A percentile compares a stretch with the other conserved stretches of the same genome.
Evolutionary conservation across 2,329 filamentous ascomycete species (phyloP).

Genomic region (Trichothecium sympodiale): DNA sequence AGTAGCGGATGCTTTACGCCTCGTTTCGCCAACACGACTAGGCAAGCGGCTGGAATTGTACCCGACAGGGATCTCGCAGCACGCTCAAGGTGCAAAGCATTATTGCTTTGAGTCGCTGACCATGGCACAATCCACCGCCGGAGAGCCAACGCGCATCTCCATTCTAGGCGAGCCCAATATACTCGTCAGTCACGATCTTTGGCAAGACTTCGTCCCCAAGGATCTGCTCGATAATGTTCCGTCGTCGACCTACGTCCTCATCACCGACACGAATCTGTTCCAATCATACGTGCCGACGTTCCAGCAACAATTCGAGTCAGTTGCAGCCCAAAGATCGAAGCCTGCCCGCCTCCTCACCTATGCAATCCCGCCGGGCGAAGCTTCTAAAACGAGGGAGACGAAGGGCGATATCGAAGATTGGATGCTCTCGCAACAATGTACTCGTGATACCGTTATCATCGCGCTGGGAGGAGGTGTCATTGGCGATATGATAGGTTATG

Average conservation of each 20-base stretch:
- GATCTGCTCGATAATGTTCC: slow-evolving; percentile 69
- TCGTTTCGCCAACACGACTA: too few relatives aligned
- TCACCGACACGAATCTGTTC: slow-evolving; percentile 89
- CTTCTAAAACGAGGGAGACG: slow-evolving; percentile 83
- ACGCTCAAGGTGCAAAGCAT: too few relatives aligned
- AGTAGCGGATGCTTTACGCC: too few relatives aligned
- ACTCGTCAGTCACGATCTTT: slow-evolving; percentile 82
- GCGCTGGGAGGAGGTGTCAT: slow-evolving; percentile 94
- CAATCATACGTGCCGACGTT: slow-evolving; percentile 74
- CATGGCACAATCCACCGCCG: slow-evolving; percentile 14
- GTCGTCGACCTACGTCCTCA: slow-evolving; percentile 89
- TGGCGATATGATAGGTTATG: slow-evolving; percentile 95
- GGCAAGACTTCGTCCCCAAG: slow-evolving; percentile 67
- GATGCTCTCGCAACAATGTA: slow-evolving; percentile 88
- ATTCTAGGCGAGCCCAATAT: slow-evolving; percentile 88
- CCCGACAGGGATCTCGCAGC: neutral
- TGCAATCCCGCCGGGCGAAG: slow-evolving; percentile 81
- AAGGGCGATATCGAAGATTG: slow-evolving; percentile 97
- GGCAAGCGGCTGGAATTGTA: neutral
- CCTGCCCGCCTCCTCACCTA: slow-evolving; percentile 68
- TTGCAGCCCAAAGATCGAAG: slow-evolving; percentile 12
- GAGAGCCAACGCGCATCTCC: slow-evolving; percentile 49
- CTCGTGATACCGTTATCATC: slow-evolving; percentile 87
- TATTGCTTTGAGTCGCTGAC: slow-evolving; percentile 3
- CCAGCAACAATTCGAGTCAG: slow-evolving; percentile 27